These are phyloP conservation scores for Sophora flavescens DNA, from an alignment of 306 rosid species.

Conservation along the genomic window DNA sequence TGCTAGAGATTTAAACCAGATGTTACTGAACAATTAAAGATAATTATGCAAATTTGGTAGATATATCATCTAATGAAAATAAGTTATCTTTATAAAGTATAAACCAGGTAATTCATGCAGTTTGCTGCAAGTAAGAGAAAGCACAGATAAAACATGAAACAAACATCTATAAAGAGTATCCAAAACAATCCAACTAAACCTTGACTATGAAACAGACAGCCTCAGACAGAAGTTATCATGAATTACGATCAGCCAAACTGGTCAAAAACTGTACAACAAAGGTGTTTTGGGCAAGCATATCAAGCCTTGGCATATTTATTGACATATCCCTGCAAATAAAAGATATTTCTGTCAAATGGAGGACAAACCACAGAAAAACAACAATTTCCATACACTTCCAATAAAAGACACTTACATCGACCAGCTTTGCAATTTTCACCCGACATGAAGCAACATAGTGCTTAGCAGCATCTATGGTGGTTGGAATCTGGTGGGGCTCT, in stretches of 20 bases:
- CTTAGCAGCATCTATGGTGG: slow-evolving; percentile 61
- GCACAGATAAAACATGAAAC: slow-evolving; percentile 28
- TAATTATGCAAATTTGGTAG: neutral
- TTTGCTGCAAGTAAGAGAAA: slow-evolving; percentile 36
- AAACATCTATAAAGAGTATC: slow-evolving; percentile 44
- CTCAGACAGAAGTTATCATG: slow-evolving; percentile 50
- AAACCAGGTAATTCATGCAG: slow-evolving; percentile 45
- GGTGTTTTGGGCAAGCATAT: slow-evolving; percentile 56
- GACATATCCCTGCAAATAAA: slow-evolving; percentile 89
- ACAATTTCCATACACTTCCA: slow-evolving; percentile 29
- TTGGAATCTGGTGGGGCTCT: slow-evolving; percentile 77
- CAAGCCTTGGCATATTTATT: slow-evolving; percentile 84
- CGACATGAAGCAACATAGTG: slow-evolving; percentile 74
- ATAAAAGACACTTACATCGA: slow-evolving; percentile 67
- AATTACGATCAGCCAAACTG: slow-evolving; percentile 51
- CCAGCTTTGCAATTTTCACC: slow-evolving; percentile 78
- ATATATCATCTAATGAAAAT: slow-evolving; percentile 35
- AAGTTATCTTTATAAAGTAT: slow-evolving; percentile 40
- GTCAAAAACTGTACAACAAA: slow-evolving; percentile 63
- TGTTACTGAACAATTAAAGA: neutral
- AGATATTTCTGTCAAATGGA: slow-evolving; percentile 54
- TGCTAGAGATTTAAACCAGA: slow-evolving; percentile 27
- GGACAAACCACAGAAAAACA: slow-evolving; percentile 37
- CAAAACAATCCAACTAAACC: slow-evolving; percentile 46
- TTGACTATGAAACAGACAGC: slow-evolving; percentile 49